Evolutionary conservation across 495 filamentous ascomycete genomes (phyloP).

Genomic region (Aspergillus coremiiformis): DNA sequence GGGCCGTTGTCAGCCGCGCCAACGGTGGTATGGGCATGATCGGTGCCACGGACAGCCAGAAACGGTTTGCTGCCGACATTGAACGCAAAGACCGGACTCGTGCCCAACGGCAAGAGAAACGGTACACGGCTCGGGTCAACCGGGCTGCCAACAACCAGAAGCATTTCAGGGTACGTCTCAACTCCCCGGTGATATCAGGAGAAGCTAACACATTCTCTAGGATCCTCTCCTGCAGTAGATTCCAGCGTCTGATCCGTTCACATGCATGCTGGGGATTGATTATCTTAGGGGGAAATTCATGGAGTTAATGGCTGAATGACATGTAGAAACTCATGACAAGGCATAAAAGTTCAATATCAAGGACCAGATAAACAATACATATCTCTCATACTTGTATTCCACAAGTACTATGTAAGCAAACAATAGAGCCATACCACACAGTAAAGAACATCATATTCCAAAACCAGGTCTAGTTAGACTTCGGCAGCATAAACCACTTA

Average conservation of each 20-base stretch:
- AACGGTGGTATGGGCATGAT: constrained; percentile 72
- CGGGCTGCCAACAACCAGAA: constrained; percentile 63
- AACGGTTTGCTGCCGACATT: constrained; percentile 49
- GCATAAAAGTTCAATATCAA: background rate
- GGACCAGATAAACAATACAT: background rate
- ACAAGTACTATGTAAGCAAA: too few species aligned
- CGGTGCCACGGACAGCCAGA: constrained; percentile 63
- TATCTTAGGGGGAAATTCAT: background rate
- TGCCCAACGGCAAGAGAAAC: constrained; percentile 50
- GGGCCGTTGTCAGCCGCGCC: constrained; percentile 56
- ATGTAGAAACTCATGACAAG: constrained; percentile 5
- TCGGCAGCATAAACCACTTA: too few species aligned
- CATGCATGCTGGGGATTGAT: background rate
- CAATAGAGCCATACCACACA: too few species aligned
- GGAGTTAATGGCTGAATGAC: constrained; percentile 5
- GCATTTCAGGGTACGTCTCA: constrained; percentile 58
- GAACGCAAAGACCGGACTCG: constrained; percentile 62
- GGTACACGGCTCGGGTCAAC: constrained; percentile 56
- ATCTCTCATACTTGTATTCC: background rate
- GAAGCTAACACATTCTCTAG: constrained; percentile 20
- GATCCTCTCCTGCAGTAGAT: constrained; percentile 43
- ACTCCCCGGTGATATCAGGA: background rate
- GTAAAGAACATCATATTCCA: too few species aligned
- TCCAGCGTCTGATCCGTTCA: background rate
- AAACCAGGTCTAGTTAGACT: too few species aligned